phyloP scores from a whole-genome alignment of 2,329 filamentous ascomycete species.

The Colletotrichum truncatum region DNA sequence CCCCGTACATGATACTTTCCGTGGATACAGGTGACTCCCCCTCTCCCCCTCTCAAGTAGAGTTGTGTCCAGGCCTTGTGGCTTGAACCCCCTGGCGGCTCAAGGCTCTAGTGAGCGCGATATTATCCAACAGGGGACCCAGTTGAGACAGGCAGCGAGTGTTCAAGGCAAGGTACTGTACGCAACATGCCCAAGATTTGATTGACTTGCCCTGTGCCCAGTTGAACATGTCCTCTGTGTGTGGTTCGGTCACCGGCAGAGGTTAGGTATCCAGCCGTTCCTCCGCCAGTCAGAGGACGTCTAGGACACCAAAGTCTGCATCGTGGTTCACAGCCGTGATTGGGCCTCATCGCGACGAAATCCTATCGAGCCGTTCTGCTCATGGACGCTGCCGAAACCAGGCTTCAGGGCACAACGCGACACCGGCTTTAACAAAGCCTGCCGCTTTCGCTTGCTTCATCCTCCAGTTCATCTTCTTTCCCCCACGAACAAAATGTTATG shows the following conservation, averaged over 20 bases:
- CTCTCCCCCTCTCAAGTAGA: neutral
- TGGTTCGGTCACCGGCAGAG: neutral
- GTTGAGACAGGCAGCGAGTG: neutral
- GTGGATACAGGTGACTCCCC: neutral
- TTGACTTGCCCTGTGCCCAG: neutral
- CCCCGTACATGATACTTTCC: slow-evolving; percentile 4
- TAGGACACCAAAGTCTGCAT: neutral
- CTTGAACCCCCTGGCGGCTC: neutral
- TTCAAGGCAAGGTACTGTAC: neutral
- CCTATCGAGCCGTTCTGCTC: slow-evolving; percentile 1
- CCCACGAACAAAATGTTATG: neutral
- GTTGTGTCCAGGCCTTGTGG: slow-evolving; percentile 1
- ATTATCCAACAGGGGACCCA: neutral
- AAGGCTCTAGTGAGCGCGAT: neutral
- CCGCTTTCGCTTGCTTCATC: slow-evolving; percentile 13
- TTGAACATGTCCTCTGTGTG: neutral
- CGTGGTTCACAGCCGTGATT: neutral
- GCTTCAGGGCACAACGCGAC: neutral
- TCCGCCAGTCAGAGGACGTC: slow-evolving; percentile 12
- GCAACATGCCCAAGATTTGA: neutral
- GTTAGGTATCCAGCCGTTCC: neutral
- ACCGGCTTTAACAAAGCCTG: neutral
- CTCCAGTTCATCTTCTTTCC: neutral
- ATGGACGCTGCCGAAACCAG: slow-evolving; percentile 18
- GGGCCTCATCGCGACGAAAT: neutral